A percentile compares a stretch with the other conserved stretches of the same genome.
These are phyloP conservation scores for Hura crepitans DNA, from an alignment of 441 rosid species.

Conservation along the genomic window DNA sequence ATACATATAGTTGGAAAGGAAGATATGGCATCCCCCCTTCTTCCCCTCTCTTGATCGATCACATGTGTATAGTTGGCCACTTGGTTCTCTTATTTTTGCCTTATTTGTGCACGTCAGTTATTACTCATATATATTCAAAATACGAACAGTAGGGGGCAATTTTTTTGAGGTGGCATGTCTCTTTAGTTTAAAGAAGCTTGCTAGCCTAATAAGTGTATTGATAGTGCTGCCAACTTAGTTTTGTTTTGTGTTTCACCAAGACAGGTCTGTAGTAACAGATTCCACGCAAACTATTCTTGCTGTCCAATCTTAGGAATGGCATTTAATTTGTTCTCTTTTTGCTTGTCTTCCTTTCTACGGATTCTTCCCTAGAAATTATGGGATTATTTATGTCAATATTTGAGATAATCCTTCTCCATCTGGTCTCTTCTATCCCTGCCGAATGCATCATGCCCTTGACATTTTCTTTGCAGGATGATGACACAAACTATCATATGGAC, in stretches of 20 bases:
- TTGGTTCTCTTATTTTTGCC: neutral
- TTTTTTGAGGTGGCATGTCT: neutral
- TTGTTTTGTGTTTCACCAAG: neutral
- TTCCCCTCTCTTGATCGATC: neutral
- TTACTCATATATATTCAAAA: neutral
- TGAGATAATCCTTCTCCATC: neutral
- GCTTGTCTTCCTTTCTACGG: neutral
- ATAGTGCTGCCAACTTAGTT: neutral
- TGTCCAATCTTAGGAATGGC: neutral
- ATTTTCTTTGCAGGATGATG: conserved; percentile 58
- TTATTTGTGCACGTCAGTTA: neutral
- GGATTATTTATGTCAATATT: neutral
- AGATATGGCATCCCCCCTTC: neutral
- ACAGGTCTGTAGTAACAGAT: neutral
- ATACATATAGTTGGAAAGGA: neutral
- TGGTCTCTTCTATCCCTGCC: neutral
- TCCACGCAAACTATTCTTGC: neutral
- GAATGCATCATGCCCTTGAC: neutral
- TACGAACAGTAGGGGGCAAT: neutral
- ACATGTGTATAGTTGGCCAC: neutral
- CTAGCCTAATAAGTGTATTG: neutral
- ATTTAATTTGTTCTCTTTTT: neutral
- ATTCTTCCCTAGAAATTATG: neutral
- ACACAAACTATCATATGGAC: conserved; percentile 90
- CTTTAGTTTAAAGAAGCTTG: neutral